Evolutionary conservation across 352 stramenopile genomes (phyloP).

Genomic region (Pythium aquatile): DNA sequence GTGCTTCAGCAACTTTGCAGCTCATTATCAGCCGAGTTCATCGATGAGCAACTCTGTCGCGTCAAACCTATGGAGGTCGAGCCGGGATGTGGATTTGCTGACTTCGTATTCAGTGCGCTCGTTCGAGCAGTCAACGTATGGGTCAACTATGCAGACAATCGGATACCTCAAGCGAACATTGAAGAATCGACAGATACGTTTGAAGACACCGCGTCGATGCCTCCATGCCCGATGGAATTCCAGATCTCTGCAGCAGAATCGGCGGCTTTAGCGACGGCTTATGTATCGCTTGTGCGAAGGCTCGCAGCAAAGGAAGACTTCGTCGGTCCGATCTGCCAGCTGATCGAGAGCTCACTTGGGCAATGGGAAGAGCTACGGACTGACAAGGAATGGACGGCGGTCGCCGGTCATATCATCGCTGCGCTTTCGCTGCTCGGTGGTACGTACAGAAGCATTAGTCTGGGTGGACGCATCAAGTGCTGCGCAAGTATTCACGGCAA

Average conservation of each 20-base stretch:
- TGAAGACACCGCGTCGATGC: neutral
- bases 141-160: constrained; percentile 28
- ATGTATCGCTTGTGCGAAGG: constrained; percentile 48
- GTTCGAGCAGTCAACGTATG: constrained; percentile 44
- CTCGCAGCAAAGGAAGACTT: constrained; percentile 13
- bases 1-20: constrained; percentile 46
- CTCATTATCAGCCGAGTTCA: constrained; percentile 33
- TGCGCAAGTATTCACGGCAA: constrained; percentile 76
- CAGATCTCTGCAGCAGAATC: constrained; percentile 45
- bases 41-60: constrained; percentile 38
- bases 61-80: constrained; percentile 24
- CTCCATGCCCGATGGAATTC: constrained; percentile 31
- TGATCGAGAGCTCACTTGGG: constrained; percentile 9
- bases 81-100: constrained; percentile 26
- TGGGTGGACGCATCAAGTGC: constrained; percentile 64
- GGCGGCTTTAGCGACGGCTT: constrained; percentile 40
- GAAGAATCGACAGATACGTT: constrained; percentile 9
- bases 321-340: constrained; percentile 4
- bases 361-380: constrained; percentile 9
- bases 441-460: constrained; percentile 41
- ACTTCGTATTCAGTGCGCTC: constrained; percentile 40
- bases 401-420: constrained; percentile 28
- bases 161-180: constrained; percentile 1
- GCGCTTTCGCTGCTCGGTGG: constrained; percentile 58
- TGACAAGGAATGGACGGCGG: constrained; percentile 19